Conservation (phyloP, 1,284 basidiomycete species). For the Microbotryum saponariae region DNA sequence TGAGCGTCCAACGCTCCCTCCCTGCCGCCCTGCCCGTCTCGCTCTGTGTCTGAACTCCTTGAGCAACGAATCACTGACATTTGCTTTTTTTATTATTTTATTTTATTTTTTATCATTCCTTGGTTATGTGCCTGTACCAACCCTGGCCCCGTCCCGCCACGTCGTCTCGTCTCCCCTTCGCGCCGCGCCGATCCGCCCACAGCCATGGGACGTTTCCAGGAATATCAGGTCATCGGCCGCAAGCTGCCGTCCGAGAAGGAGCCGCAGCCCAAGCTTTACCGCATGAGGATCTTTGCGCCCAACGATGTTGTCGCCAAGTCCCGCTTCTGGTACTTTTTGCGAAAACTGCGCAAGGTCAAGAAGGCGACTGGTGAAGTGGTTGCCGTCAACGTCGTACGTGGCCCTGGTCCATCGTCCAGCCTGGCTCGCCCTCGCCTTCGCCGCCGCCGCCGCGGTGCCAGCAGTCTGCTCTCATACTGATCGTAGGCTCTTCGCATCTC, state of each 20-base stretch:
- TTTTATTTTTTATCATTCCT: no score
- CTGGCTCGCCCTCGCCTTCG: background rate
- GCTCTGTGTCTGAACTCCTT: no score
- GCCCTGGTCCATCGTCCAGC: conserved; percentile 14
- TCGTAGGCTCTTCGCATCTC: no score
- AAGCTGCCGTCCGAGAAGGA: conserved; percentile 91
- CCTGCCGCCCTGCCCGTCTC: no score
- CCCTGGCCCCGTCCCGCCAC: background rate
- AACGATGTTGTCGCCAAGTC: conserved; percentile 98
- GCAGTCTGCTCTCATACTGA: background rate
- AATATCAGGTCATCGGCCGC: conserved; percentile 97
- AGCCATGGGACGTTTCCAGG: conserved; percentile 42
- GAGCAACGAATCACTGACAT: no score
- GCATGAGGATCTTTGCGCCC: conserved; percentile 98
- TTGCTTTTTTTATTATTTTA: no score
- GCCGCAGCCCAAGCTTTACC: conserved; percentile 91
- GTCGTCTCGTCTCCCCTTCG: background rate
- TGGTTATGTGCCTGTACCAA: no score
- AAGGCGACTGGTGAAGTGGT: conserved; percentile 99
- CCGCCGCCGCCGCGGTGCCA: background rate
- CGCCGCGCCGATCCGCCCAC: background rate
- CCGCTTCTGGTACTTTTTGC: conserved; percentile 99
- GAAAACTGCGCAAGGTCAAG: conserved; percentile 98
- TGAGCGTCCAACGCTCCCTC: no score
- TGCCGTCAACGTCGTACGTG: conserved; percentile 89